Evolutionary conservation across 2,329 filamentous ascomycete species (phyloP).

Genomic region (Trichoderma koningii): DNA sequence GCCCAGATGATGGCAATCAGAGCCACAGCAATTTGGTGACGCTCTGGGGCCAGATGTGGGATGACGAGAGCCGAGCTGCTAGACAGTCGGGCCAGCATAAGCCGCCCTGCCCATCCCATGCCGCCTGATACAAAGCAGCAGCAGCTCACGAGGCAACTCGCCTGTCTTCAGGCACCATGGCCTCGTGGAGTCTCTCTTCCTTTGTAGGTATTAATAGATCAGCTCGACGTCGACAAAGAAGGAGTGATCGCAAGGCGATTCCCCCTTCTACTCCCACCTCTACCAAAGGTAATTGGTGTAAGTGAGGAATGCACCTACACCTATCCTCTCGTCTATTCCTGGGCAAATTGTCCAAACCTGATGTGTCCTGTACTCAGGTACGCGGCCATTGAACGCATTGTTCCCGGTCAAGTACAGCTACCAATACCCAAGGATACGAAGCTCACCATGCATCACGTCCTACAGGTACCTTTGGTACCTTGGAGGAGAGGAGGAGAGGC

Average conservation of each 20-base stretch:
- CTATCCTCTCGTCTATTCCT: no score
- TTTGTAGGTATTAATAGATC: constrained; percentile 5
- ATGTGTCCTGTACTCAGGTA: no score
- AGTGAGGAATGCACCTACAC: no score
- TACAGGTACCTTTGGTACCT: neutral
- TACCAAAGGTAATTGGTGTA: no score
- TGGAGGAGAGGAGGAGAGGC: no score
- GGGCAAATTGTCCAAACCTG: no score
- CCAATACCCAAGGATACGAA: neutral
- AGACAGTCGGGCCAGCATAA: neutral
- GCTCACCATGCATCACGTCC: constrained; percentile 12
- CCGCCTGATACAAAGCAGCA: neutral
- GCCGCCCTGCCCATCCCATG: constrained; percentile 5
- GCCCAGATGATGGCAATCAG: neutral
- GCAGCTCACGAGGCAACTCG: constrained; percentile 11
- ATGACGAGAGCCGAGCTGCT: constrained; percentile 17
- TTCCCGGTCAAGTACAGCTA: neutral
- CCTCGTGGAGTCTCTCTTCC: no score
- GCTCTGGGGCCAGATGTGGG: constrained; percentile 7
- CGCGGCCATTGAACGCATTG: neutral
- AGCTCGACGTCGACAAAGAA: neutral
- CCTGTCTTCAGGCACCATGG: constrained; percentile 2
- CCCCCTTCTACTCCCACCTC: no score
- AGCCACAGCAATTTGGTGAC: constrained; percentile 14
- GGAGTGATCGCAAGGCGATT: neutral